Percentiles rank a stretch among this genome's conserved stretches.
phyloP scores from a whole-genome alignment of 371 early-diverging fungal species.

The Entomophthora muscae region DNA sequence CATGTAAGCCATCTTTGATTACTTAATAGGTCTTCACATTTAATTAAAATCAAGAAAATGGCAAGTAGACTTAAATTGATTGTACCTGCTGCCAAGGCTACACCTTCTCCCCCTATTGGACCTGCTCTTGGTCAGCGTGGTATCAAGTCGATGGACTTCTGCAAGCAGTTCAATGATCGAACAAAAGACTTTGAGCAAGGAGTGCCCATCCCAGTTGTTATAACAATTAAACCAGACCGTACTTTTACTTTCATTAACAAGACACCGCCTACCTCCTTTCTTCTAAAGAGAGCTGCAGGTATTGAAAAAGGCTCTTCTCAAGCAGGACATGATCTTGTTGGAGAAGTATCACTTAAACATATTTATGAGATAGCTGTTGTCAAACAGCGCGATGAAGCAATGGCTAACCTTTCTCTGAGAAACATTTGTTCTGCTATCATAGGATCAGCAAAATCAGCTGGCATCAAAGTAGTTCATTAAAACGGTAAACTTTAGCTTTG shows the following conservation, averaged over 20 bases:
- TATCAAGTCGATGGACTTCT: constrained; percentile 96
- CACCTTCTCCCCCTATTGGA: constrained; percentile 91
- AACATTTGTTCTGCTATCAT: constrained; percentile 56
- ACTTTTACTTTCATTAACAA: constrained; percentile 75
- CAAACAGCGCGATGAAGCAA: constrained; percentile 66
- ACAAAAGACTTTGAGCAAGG: constrained; percentile 70
- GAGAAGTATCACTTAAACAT: constrained; percentile 73
- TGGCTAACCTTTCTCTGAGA: constrained; percentile 48
- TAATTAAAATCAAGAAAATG: background rate
- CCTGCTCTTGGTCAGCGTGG: constrained; percentile 95
- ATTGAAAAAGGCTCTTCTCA: constrained; percentile 65
- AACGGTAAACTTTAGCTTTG: too few species aligned
- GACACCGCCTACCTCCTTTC: constrained; percentile 78
- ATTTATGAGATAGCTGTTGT: constrained; percentile 87
- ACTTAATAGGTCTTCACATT: too few species aligned
- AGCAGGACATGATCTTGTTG: constrained; percentile 59
- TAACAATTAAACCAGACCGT: constrained; percentile 78
- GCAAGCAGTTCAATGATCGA: constrained; percentile 93
- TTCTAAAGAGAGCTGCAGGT: constrained; percentile 83
- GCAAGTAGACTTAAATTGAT: constrained; percentile 20
- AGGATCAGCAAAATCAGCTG: constrained; percentile 68
- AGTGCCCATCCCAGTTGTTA: constrained; percentile 70
- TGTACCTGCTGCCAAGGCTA: constrained; percentile 78
- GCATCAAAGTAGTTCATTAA: constrained; percentile 55
- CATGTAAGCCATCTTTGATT: too few species aligned